These are phyloP conservation scores for Penicillium lagena DNA, from an alignment of 495 filamentous ascomycete genomes.

Conservation along the genomic window DNA sequence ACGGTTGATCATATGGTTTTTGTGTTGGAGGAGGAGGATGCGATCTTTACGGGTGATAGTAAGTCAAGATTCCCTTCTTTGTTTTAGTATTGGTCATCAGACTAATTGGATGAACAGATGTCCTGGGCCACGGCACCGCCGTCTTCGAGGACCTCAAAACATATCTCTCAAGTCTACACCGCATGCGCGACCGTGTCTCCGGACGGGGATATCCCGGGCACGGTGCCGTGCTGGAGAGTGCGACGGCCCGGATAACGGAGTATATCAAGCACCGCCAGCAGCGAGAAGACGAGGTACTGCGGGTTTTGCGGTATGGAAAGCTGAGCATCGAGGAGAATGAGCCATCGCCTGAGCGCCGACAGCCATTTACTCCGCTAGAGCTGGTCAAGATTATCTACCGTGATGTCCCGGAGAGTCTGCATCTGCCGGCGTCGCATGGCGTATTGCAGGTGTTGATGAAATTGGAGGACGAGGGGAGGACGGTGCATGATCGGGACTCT, in stretches of 20 bases:
- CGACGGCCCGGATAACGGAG: slow-evolving; percentile 57
- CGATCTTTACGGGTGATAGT: slow-evolving; percentile 90
- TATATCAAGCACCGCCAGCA: slow-evolving; percentile 76
- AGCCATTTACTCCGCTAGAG: slow-evolving; percentile 63
- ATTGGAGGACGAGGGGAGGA: slow-evolving; percentile 60
- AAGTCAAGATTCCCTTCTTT: slow-evolving; percentile 3
- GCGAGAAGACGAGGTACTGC: slow-evolving; percentile 76
- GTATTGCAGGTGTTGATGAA: slow-evolving; percentile 64
- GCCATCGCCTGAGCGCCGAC: slow-evolving; percentile 20
- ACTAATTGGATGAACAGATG: slow-evolving; percentile 34
- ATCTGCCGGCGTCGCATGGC: slow-evolving; percentile 63
- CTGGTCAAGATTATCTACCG: slow-evolving; percentile 81
- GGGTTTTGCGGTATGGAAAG: slow-evolving; percentile 47
- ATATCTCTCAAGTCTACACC: slow-evolving; percentile 68
- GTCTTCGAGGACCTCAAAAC: slow-evolving; percentile 77
- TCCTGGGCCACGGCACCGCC: slow-evolving; percentile 87
- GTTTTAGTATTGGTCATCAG: background rate
- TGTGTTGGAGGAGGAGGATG: slow-evolving; percentile 64
- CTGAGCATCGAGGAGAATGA: slow-evolving; percentile 28
- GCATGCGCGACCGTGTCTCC: slow-evolving; percentile 57
- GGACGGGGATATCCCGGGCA: slow-evolving; percentile 87
- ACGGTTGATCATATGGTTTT: slow-evolving; percentile 80
- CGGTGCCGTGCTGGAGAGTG: slow-evolving; percentile 67
- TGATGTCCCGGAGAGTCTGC: slow-evolving; percentile 68
- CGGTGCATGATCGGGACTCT: slow-evolving; percentile 34